Conservation (phyloP, 768 basidiomycete species). For the Floccularia luteovirens region DNA sequence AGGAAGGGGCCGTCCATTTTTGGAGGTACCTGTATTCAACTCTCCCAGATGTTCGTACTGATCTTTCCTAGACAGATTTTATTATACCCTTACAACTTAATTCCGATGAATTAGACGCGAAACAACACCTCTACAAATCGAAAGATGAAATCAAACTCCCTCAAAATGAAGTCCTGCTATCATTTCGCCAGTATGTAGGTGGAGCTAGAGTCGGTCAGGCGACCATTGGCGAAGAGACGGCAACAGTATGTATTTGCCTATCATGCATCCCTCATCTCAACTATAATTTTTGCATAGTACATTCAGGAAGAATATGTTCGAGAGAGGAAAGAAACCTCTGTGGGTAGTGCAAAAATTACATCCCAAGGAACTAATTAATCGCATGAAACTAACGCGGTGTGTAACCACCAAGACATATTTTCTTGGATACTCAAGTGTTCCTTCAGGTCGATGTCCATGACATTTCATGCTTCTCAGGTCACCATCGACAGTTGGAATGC, state of each 20-base stretch:
- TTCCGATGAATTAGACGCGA: conserved; percentile 4
- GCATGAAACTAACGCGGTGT: conserved; percentile 67
- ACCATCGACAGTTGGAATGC: conserved; percentile 55
- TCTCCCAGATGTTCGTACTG: neutral
- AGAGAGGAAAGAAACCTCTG: conserved; percentile 25
- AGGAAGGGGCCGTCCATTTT: conserved; percentile 66
- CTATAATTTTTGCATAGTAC: conserved; percentile 30
- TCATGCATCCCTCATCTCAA: neutral
- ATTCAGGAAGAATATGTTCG: conserved; percentile 72
- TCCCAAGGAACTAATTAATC: conserved; percentile 56
- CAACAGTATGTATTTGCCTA: conserved; percentile 40
- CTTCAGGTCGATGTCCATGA: conserved; percentile 54
- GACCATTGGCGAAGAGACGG: conserved; percentile 42
- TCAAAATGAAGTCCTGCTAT: conserved; percentile 32
- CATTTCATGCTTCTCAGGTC: conserved; percentile 47
- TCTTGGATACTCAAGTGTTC: conserved; percentile 6
- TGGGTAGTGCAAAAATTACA: conserved; percentile 28
- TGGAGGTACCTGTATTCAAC: conserved; percentile 39
- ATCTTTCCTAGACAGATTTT: conserved; percentile 45
- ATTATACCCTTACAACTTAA: conserved; percentile 38
- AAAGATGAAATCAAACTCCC: conserved; percentile 37
- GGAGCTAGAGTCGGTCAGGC: conserved; percentile 55
- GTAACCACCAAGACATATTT: neutral
- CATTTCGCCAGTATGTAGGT: conserved; percentile 53
- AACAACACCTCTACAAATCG: conserved; percentile 40